Evolutionary conservation across 208 protist genomes (phyloP), one percentile per base, ranked within the genome.

Genomic region (Acanthamoeba sp.): DNA sequence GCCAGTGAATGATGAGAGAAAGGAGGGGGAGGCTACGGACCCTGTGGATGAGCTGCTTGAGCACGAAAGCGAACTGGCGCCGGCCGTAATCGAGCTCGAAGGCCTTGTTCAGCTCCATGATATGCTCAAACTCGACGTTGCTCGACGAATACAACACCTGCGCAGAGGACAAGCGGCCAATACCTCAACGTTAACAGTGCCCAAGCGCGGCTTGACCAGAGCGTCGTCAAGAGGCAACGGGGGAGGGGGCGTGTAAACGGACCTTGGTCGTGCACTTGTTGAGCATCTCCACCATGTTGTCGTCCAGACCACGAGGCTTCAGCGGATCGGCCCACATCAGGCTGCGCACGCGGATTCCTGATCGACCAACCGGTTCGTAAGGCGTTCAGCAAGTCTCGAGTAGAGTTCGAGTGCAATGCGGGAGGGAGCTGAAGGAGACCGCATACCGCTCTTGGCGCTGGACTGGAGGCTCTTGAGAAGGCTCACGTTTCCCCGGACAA

Each of bases 21-120:
- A 87, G 78, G 24, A 82, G 71, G 32, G 22, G 12, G 24, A 52
- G 24, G 9, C 29, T n/a, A 57, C 62, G n/a, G 45, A 93, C 88
- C 29, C 36, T 14, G 45, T 55, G 42, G 57, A 93, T 78, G 42
- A 71, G 3, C 50, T 93, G 88, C 62, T 80, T 93, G 24, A 93
- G 36, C 27, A 93, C 88, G 34, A 80, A 93, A 32, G 64, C 59
- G 40, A 93, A 93, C 59, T 93, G 88, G 16, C 88, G 57, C 22
- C 88, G 88, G 10, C 88, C 88, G 42, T 93, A 93, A 36, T 93
- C 88, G 22, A 80, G 64, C 62, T 52, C 57, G 40, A 93, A 93
- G 12, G 88, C 64, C 45, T 93, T 57, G 66, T 93, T 93, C 59
- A 93, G 27, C 32, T 90, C 84, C 84, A 90, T 66, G 48, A 90